Evolutionary conservation across 2,329 filamentous ascomycete genomes (phyloP).

Genomic region (Salinomyces thailandicus): DNA sequence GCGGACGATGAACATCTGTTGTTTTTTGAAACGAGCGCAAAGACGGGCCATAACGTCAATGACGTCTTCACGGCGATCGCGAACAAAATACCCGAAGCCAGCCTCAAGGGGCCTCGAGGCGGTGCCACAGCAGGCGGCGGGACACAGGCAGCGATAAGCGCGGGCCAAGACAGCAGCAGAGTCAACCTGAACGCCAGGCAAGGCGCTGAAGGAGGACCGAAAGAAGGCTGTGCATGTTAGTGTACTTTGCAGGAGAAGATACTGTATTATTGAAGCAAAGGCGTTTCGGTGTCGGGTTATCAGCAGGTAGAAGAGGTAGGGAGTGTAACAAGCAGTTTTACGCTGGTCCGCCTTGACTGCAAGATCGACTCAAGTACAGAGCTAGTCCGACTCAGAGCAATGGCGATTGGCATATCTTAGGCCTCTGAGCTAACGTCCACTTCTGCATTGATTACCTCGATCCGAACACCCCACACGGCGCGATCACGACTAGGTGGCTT

Average conservation of each 20-base stretch:
- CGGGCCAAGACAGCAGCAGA: constrained; percentile 52
- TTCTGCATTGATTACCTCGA: too few relatives aligned
- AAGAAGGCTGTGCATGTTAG: constrained; percentile 85
- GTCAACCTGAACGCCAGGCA: constrained; percentile 68
- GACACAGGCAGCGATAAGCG: constrained; percentile 47
- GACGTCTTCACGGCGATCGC: constrained; percentile 98
- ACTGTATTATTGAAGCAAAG: not conserved
- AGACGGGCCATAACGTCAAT: constrained; percentile 86
- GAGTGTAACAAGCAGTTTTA: too few relatives aligned
- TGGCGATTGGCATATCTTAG: too few relatives aligned
- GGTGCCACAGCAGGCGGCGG: constrained; percentile 32
- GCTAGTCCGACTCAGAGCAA: too few relatives aligned
- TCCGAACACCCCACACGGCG: too few relatives aligned
- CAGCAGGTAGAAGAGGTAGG: too few relatives aligned
- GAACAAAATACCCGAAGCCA: constrained; percentile 94
- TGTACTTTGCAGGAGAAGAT: not conserved
- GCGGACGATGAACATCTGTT: constrained; percentile 88
- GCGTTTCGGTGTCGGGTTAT: too few relatives aligned
- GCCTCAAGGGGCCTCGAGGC: constrained; percentile 79
- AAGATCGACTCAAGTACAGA: too few relatives aligned
- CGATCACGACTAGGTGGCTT: too few relatives aligned
- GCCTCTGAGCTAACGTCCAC: too few relatives aligned
- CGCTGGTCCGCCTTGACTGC: too few relatives aligned
- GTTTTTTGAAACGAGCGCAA: constrained; percentile 97
- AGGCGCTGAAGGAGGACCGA: constrained; percentile 53